Base-by-base conservation (phyloP, 225 moss, liverwort and hornwort species). In the Marchantia polymorpha region DNA sequence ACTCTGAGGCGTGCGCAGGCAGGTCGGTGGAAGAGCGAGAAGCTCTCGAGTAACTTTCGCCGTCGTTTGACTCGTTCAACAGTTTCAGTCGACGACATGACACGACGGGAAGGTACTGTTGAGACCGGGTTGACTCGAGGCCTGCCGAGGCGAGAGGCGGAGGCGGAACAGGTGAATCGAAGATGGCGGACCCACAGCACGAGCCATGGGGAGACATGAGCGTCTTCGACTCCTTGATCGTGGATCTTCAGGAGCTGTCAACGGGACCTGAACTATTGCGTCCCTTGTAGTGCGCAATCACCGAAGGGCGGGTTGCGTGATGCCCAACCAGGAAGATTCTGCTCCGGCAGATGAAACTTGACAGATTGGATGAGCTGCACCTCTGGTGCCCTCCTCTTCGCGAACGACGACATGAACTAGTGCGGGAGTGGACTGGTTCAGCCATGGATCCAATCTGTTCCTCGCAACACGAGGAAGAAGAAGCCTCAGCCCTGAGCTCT, bases 231-330 rank as follows among this genome's bases (percentile, higher is more conserved):
- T 39, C 39, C 39, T 39, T 39, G 39, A 39, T 39, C 39, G 39
- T 39, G 39, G 39, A 39, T 39, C 39, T 39, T 39, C 39, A 39
- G 39, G 39, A 39, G 39, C 39, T 5, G 60, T 60, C 61, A 61
- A 23, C 61, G 61, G 61, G 6, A n/a, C 61, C 61, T 7, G 61
- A 61, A 61, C n/a, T 23, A n/a, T 61, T 30, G 27, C 29, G 8
- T 67, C 39, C 12, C 67, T 67, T 3, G 13, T 13, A 13, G 27
- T 67, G 29, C 30, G 31, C 30, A 31, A 30, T 10, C 30, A 67
- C 0, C 27, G 67, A 67, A 67, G 67, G 67, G 31, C 67, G 31
- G 67, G 67, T 67, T 30, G 70, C 70, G 70, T 70, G 70, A 47
- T 48, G 47, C 1, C 20, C 70, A 70, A 39, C 4, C 47, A 70